These are phyloP conservation scores for Planoprotostelium fungivorum DNA, from an alignment of 78 protist genomes.

Conservation along the genomic window DNA sequence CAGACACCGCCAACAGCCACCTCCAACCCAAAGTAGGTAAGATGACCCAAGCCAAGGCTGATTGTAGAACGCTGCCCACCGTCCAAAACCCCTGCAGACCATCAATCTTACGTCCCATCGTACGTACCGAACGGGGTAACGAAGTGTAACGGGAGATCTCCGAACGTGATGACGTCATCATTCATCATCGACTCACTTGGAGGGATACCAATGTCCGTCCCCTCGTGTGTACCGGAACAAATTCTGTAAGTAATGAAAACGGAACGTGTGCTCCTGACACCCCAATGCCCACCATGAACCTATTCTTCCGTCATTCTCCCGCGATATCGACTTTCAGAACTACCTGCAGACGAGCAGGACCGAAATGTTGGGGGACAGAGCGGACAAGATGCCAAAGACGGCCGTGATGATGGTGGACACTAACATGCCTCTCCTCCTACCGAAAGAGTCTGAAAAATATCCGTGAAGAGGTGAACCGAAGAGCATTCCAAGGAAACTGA, in stretches of 20 bases:
- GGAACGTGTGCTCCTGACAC: background rate
- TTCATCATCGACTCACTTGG: background rate
- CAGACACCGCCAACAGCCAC: too few species aligned
- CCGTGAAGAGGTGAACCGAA: slow-evolving; percentile 3
- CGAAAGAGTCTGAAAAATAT: background rate
- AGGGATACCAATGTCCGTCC: background rate
- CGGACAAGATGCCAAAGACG: background rate
- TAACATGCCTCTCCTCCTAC: background rate
- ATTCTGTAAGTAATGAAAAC: background rate
- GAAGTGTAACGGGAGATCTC: too few species aligned
- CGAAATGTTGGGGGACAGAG: background rate
- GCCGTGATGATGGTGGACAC: background rate
- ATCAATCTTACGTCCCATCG: background rate
- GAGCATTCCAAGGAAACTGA: background rate
- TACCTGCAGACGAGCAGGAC: background rate
- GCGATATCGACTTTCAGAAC: background rate
- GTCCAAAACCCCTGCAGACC: slow-evolving; percentile 15
- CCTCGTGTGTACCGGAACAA: background rate
- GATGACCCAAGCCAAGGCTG: background rate
- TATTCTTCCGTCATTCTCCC: background rate
- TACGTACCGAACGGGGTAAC: too few species aligned
- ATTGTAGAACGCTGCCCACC: background rate
- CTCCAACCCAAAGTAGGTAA: too few species aligned
- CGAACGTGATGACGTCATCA: too few species aligned
- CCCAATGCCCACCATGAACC: slow-evolving; percentile 6